Conservation (phyloP, 768 basidiomycete species). For the Suillus subluteus region DNA sequence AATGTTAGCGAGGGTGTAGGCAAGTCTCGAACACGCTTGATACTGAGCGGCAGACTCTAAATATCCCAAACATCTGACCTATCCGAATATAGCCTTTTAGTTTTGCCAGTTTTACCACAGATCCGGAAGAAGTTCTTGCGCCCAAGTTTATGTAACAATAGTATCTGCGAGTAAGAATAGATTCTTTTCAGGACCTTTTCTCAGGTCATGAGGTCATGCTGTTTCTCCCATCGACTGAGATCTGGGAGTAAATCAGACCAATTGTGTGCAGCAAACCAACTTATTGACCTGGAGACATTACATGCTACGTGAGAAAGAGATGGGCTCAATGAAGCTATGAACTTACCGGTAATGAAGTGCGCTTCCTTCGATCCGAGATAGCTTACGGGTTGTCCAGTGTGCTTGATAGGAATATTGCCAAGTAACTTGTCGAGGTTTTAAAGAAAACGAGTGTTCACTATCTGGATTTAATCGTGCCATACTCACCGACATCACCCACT, state of each 20-base stretch:
- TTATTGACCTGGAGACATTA: neutral
- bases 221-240: too few species aligned
- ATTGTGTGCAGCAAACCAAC: too few species aligned
- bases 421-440: neutral
- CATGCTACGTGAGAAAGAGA: neutral
- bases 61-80: neutral
- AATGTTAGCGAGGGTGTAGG: neutral
- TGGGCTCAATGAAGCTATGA: neutral
- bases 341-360: neutral
- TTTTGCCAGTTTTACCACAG: neutral
- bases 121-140: neutral
- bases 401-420: constrained; percentile 15
- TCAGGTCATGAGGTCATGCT: too few species aligned
- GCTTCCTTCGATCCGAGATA: constrained; percentile 24
- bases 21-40: neutral
- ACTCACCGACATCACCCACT: neutral
- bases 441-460: neutral
- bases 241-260: too few species aligned
- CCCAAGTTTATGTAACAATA: neutral
- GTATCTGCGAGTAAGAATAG: neutral
- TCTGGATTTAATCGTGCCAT: neutral
- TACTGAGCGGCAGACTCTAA: neutral
- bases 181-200: neutral
- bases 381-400: constrained; percentile 33
- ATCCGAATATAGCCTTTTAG: neutral